Base-by-base conservation (phyloP, 805 yeast genomes). In the Pichia deserticola region DNA sequence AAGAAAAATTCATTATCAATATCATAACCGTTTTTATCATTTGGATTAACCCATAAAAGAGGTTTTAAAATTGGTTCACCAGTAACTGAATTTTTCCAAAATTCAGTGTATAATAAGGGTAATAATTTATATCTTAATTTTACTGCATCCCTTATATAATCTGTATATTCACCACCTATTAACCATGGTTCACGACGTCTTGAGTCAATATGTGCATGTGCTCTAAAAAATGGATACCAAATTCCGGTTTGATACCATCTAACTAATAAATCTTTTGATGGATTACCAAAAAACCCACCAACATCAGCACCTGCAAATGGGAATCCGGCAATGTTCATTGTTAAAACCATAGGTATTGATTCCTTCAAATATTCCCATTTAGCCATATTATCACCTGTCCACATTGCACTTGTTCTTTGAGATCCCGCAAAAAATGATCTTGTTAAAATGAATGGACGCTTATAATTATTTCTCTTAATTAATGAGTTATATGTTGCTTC, bases 361-460 rank as follows among this genome's bases (percentile, higher is more conserved):
- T 79, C 74, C 57, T 76, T 74, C 53, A 93, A 72, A 60, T 89
- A 86, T 54, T 84, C 93, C 99, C 99, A 93, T 56, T 77, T 83
- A 3, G 97, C 88, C 77, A 80, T 84, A 65, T 92, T 93, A 65
- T 93, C 99, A 42, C 99, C 99, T 0, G 97, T 89, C 99, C 99
- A 93, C 79, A 86, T 84, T 0, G 98, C 96, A 0, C 93, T 82
- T 0, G 93, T 74, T 57, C 90, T 75, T 67, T 93, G 98, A 3
- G 97, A 87, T 0, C 99, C 99, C 0, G 97, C 77, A 63, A 75
- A 93, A 64, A 78, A 92, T 0, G 97, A 75, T 54, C 99, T 74
- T 0, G 99, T 89, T 42, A 93, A 73, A 12, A 92, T 69, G 59
- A 93, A 93, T 8, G 99, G 99, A 51, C 99, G 76, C 49, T 79